Base-by-base conservation (phyloP, 2,329 filamentous ascomycete species). In the Fusarium bactridioides region DNA sequence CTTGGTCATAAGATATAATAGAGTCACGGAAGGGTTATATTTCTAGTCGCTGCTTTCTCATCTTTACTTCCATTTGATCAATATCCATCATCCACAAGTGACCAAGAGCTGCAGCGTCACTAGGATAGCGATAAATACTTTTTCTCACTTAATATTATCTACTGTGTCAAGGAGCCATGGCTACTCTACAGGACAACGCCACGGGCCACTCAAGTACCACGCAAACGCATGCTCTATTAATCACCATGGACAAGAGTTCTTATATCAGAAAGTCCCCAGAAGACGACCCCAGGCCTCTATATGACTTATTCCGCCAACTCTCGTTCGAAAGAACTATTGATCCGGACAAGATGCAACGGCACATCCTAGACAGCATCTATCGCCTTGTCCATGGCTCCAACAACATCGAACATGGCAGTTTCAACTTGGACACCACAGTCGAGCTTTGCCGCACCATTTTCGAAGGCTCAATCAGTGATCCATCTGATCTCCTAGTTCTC, bases 311-410 rank as follows among this genome's bases (percentile, higher is more conserved):
- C 21, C 35, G 13, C 23, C 6, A 27, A 15, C 29, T 48, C 5
- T 35, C 29, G 18, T 16, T 13, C 3, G 13, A 35, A 35, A 48
- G 29, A n/a, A 40, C 50, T 18, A 54, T 54, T n/a, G 33, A 40
- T 7, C 50, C 50, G 3, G 19, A 40, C 10, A 54, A 9, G 19
- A 54, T 54, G 25, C 50, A 54, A 40, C 50, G 29, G 2, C 23
- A 58, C 10, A 19, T 59, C 10, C n/a, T 29, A 3, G 29, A 55
- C 3, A 7, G 10, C 1, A 27, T 50, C 5, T 50, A 47, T 10
- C 51, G 21, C 13, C 59, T 68, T 57, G 38, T 72, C 3, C 59
- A 50, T 15, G 53, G 64, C 15, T 70, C 69, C 35, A 70, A 68
- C 31, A 64, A 54, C 43, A 72, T 70, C 16, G 56, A 70, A 31